Evolutionary conservation across 306 rosid genomes (phyloP).

Genomic region (Senna siamea): DNA sequence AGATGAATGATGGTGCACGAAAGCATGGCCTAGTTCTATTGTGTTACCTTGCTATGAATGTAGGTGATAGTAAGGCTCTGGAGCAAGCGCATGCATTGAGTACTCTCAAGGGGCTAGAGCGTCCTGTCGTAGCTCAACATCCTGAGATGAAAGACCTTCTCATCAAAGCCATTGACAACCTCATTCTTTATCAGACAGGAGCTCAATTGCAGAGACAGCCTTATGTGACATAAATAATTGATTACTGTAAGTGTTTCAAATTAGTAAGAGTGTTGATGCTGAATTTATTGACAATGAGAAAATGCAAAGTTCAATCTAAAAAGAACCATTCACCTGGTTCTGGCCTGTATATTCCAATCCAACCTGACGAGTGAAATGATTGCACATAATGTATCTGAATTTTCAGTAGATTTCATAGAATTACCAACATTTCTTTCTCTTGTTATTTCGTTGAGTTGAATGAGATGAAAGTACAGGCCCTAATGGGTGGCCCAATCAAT

Average conservation of each 20-base stretch:
- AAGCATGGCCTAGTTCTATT: constrained; percentile 55
- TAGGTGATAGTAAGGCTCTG: constrained; percentile 80
- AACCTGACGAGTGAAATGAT: not conserved
- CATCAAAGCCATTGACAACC: constrained; percentile 69
- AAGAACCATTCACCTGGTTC: not conserved
- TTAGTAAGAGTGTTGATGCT: constrained; percentile 37
- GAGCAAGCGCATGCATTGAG: constrained; percentile 74
- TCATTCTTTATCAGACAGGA: constrained; percentile 84
- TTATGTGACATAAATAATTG: constrained; percentile 42
- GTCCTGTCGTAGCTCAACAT: constrained; percentile 60
- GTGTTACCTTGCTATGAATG: constrained; percentile 72
- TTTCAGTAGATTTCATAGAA: constrained; percentile 22
- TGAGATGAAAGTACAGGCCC: not conserved
- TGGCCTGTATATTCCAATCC: not conserved
- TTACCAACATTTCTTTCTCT: constrained; percentile 21
- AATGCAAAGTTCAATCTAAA: not conserved
- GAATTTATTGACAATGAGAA: constrained; percentile 15
- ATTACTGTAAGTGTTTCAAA: constrained; percentile 49
- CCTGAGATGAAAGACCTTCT: constrained; percentile 67
- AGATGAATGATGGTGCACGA: constrained; percentile 51
- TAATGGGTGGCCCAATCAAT: too few species aligned
- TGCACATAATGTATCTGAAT: constrained; percentile 26
- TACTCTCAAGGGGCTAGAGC: constrained; percentile 68
- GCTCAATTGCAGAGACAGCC: constrained; percentile 72
- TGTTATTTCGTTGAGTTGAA: not conserved